phyloP scores from a whole-genome alignment of 2,329 filamentous ascomycete genomes.

The Calonectria fujianensis region DNA sequence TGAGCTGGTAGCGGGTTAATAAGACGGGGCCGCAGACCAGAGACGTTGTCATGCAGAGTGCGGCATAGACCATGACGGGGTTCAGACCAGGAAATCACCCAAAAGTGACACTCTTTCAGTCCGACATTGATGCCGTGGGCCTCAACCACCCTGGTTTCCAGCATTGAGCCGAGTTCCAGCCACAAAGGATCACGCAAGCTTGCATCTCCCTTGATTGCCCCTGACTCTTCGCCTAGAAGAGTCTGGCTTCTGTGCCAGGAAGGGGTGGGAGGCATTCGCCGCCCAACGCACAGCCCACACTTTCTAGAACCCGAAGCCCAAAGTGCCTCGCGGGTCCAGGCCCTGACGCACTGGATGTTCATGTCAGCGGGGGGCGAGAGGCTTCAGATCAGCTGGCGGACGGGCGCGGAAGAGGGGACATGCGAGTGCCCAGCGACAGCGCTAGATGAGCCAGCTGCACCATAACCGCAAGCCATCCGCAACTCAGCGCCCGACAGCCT shows the following conservation, averaged over 20 bases:
- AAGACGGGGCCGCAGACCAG: constrained; percentile 12
- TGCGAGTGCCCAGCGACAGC: constrained; percentile 5
- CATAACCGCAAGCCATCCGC: constrained; percentile 12
- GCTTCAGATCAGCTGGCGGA: background rate
- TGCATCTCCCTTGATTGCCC: constrained; percentile 33
- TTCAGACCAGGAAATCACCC: constrained; percentile 11
- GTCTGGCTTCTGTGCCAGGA: constrained; percentile 10
- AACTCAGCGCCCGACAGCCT: constrained; percentile 18
- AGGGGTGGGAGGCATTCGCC: constrained; percentile 7
- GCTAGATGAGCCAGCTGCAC: constrained; percentile 11
- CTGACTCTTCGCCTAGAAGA: constrained; percentile 26
- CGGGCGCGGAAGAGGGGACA: constrained; percentile 8
- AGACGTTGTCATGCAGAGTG: constrained; percentile 8
- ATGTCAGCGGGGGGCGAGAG: constrained; percentile 35
- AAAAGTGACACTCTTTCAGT: constrained; percentile 29
- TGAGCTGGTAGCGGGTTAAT: constrained; percentile 10
- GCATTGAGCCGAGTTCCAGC: constrained; percentile 42
- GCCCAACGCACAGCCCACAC: constrained; percentile 31
- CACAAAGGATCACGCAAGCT: constrained; percentile 46
- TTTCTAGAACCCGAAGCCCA: constrained; percentile 30
- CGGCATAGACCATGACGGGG: constrained; percentile 14
- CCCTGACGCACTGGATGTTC: constrained; percentile 24
- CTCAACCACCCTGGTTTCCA: constrained; percentile 38
- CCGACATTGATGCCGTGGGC: constrained; percentile 26
- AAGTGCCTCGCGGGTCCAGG: constrained; percentile 18